Conservation (phyloP, 2,329 filamentous ascomycete genomes). For the Diaporthe nobilis region DNA sequence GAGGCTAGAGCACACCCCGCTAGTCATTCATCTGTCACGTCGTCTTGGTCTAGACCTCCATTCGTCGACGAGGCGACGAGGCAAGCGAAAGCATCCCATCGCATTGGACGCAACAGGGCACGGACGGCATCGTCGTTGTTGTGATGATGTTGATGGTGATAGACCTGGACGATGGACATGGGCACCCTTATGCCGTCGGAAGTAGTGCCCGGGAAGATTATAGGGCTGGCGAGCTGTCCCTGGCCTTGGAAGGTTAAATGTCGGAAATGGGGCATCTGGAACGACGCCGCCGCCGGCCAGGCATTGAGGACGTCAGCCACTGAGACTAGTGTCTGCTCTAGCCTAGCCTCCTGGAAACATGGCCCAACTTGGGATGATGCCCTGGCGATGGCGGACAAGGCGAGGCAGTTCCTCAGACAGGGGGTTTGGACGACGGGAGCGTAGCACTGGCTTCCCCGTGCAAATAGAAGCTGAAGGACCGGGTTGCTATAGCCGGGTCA, state of each 20-base stretch:
- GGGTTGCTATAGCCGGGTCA: constrained; percentile 10
- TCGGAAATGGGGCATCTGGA: constrained; percentile 16
- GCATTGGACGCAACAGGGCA: constrained; percentile 9
- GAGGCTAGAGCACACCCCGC: constrained; percentile 18
- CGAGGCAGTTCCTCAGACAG: constrained; percentile 27
- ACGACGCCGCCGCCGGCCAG: constrained; percentile 6
- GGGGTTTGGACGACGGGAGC: constrained; percentile 17
- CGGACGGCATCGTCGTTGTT: not conserved
- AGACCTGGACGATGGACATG: not conserved
- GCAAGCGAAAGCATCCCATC: not conserved
- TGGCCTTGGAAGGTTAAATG: constrained; percentile 16
- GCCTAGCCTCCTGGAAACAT: constrained; percentile 32
- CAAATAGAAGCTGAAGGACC: constrained; percentile 3
- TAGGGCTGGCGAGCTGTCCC: constrained; percentile 28
- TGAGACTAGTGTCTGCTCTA: constrained; percentile 23
- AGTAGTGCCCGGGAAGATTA: not conserved
- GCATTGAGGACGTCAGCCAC: constrained; percentile 16
- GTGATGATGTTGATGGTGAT: not conserved
- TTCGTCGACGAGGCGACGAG: not conserved
- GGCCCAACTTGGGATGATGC: constrained; percentile 10
- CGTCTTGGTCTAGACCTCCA: constrained; percentile 13
- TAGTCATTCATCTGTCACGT: constrained; percentile 27
- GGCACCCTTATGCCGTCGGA: constrained; percentile 1
- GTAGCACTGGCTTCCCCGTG: not conserved
- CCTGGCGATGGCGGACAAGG: not conserved